phyloP scores from a whole-genome alignment of 768 basidiomycete genomes.

The Hemileccinum rubropunctum region DNA sequence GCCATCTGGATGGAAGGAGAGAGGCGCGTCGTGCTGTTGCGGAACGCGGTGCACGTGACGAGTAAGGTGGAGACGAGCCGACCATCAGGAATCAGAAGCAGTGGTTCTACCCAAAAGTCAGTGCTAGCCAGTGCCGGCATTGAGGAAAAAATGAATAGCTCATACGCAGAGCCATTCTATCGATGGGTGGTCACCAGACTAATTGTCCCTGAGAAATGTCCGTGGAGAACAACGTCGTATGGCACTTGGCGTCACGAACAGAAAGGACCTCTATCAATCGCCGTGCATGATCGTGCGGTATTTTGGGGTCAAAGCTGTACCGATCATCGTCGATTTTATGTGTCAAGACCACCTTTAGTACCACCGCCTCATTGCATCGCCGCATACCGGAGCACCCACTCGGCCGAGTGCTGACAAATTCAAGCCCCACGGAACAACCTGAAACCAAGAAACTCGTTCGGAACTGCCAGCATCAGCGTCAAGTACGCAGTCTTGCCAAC shows the following conservation, averaged over 20 bases:
- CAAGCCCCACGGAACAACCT: background rate
- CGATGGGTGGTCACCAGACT: no score
- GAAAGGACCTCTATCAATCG: background rate
- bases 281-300: background rate
- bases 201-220: no score
- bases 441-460: no score
- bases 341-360: background rate
- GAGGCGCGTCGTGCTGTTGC: constrained; percentile 7
- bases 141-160: background rate
- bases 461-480: background rate
- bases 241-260: background rate
- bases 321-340: constrained; percentile 1
- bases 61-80: background rate
- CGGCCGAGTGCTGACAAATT: constrained; percentile 15
- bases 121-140: no score
- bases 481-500: background rate
- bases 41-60: constrained; percentile 24
- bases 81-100: background rate
- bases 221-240: background rate
- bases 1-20: constrained; percentile 7
- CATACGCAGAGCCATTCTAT: constrained; percentile 4
- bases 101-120: background rate
- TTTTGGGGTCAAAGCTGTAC: constrained; percentile 13
- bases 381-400: background rate
- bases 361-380: constrained; percentile 19